Base-by-base conservation (phyloP, 2,329 filamentous ascomycete species). In the Fusarium continuum region DNA sequence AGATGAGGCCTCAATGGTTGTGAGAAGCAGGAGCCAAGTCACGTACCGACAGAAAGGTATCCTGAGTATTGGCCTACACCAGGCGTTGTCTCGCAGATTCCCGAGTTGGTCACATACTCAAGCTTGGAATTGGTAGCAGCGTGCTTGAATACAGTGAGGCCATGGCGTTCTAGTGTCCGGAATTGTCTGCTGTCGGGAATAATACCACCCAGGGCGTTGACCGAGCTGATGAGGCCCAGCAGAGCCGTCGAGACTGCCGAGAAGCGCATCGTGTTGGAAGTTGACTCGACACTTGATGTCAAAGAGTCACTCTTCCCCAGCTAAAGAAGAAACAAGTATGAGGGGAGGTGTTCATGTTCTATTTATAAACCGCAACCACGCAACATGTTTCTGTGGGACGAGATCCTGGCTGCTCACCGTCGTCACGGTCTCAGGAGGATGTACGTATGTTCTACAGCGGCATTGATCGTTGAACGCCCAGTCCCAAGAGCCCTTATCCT, bases 41-140 rank as follows among this genome's bases (percentile, higher is more conserved):
- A 72, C 75, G 2, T 83, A 73, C 17, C 85, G 80, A 47, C 89
- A 72, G 58, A 80, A 79, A 91, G 83, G 75, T 89, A 88, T 62
- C 88, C 88, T 8, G 85, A 81, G 73, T 87, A 90, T 75, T 76
- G 88, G 84, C 76, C 89, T 83, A 78, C 87, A 78, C 77, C 89
- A 77, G 47, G 80, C 73, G 64, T 81, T 46, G 75, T 88, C 86
- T 69, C 83, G 78, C 64, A 88, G 84, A 72, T 79, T 73, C 76
- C 88, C 19, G 69, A 71, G 32, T 71, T 70, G 43, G 60, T 64
- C 16, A 63, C 56, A 47, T 68, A 71, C 14, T 71, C 67, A 5
- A 71, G 66, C 39, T 54, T 61, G n/a, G 62, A 60, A 11, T 46
- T 14, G 8, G 69, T 70, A 5, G 56, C 56, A n/a, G 47, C 56